Conservation (phyloP, 2,329 filamentous ascomycete species). For the Metarhizium robertsii region DNA sequence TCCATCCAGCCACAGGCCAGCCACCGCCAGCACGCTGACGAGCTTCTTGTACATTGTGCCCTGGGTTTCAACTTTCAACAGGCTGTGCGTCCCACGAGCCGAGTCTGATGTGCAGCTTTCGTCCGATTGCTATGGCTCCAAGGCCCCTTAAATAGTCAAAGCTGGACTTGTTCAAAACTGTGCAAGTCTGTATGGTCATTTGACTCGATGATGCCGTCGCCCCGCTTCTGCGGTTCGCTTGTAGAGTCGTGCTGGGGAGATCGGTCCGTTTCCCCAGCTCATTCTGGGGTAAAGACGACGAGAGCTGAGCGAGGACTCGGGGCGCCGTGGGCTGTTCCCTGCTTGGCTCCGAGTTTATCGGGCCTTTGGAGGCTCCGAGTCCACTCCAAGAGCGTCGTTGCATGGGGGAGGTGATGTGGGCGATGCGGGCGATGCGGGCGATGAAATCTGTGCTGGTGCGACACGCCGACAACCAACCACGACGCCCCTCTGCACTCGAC, state of each 20-base stretch:
- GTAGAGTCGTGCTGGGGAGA: background rate
- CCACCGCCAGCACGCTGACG: background rate
- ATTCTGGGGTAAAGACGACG: background rate
- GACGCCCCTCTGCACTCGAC: too few species aligned
- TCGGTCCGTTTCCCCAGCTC: constrained; percentile 1
- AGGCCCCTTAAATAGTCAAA: background rate
- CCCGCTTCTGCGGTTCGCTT: background rate
- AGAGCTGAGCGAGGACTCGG: too few species aligned
- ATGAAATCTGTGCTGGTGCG: background rate
- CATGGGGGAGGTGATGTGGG: background rate
- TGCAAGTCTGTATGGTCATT: background rate
- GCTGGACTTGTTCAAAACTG: background rate
- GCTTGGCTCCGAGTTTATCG: background rate
- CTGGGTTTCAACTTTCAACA: background rate
- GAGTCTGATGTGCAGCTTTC: background rate
- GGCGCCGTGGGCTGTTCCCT: background rate
- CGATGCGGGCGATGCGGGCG: background rate
- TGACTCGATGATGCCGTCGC: background rate
- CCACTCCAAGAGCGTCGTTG: background rate
- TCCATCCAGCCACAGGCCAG: constrained; percentile 1
- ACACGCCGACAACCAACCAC: background rate
- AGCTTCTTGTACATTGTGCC: constrained; percentile 3
- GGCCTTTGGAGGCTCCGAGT: background rate
- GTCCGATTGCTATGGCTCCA: background rate
- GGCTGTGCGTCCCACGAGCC: background rate